Base-by-base conservation (phyloP, 768 basidiomycete species). In the Candolleomyces aberdarensis region DNA sequence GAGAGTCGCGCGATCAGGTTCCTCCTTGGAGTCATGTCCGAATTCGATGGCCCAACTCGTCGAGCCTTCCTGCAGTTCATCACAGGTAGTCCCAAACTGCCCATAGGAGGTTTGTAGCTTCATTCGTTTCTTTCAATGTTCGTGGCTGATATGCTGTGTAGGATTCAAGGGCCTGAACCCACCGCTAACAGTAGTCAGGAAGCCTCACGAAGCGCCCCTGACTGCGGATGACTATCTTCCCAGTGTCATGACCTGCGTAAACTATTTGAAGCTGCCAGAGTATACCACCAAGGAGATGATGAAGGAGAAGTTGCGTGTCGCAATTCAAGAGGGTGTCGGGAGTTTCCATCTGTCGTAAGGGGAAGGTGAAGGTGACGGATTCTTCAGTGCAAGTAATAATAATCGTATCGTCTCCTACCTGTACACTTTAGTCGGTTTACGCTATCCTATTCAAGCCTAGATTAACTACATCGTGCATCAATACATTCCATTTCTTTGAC, bases 191-290 rank as follows among this genome's bases (percentile, higher is more conserved):
- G 96, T 99, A 20, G 96, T 99, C 19, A 88, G 96, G 63, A 98
- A 98, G 75, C 95, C 93, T 9, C 95, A 96, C 66, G 97, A 98
- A 74, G 81, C 91, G 7, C 91, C 95, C 11, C 80, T 97, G 60
- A 86, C 85, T 6, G 92, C 96, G 7, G 94, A 98, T 71, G 93
- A 97, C 69, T 96, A 97, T 71, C 80, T 98, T 31, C 96, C 96
- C 0, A 96, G 93, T 68, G 96, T 98, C 32, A 98, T 98, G 97
- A 98, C 97, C 3, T 99, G 97, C 73, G 96, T 94, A 62, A 94
- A 95, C 74, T 96, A 94, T 71, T 78, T 99, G 69, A 99, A 99
- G 74, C 79, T 98, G 65, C 96, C 96, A 0, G 95, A 98, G 69
- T 98, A 98, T 72, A 93, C 91, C 59, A 87, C 89, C 29, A 94